Base-by-base conservation (phyloP, 805 yeast genomes). In the Saturnispora quitensis region DNA sequence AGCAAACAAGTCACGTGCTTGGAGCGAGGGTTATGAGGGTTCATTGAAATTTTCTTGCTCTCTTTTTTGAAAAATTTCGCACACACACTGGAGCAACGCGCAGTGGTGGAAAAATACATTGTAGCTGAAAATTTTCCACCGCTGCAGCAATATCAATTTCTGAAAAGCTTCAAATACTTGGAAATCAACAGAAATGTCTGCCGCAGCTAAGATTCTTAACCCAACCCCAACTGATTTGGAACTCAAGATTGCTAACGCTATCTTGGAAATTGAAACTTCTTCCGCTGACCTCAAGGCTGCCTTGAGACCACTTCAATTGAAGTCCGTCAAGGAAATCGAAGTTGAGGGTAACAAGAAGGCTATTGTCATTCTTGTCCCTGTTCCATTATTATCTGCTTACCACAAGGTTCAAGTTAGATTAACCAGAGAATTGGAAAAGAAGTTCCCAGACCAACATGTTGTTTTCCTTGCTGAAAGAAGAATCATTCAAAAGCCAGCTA, bases 401-500 rank as follows among this genome's bases (percentile, higher is more conserved):
- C 97, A 90, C 88, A 89, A 85, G 80, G 95, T 91, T 70, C 99
- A 91, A 83, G 81, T 81, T 68, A 86, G 90, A 79, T 85, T 91
- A 74, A 89, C 97, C 80, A 91, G 98, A 80, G 99, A 91, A 82
- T 86, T 91, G 75, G 99, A 91, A 82, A 91, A 91, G 95, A 91
- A 93, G 82, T 93, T 91, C 90, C 95, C 97, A 74, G 99, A 91
- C 84, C 88, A 96, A 76, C 97, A 93, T 76, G 97, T 91, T 76
- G 91, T 93, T 68, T 89, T 91, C 89, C 84, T 91, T 73, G 98
- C 97, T 73, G 98, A 91, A 83, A 89, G 99, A 82, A 89, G 97
- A 81, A 93, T 91, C 80, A 82, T 93, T 73, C 97, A 98, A 80
- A 91, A 89, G 84, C 97, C 98, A 75, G 87, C 95, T 70, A 89